Evolutionary conservation across 108 stramenopile species (phyloP), one percentile per base, ranked within the genome.

Genomic region (Epipyxis sp.): DNA sequence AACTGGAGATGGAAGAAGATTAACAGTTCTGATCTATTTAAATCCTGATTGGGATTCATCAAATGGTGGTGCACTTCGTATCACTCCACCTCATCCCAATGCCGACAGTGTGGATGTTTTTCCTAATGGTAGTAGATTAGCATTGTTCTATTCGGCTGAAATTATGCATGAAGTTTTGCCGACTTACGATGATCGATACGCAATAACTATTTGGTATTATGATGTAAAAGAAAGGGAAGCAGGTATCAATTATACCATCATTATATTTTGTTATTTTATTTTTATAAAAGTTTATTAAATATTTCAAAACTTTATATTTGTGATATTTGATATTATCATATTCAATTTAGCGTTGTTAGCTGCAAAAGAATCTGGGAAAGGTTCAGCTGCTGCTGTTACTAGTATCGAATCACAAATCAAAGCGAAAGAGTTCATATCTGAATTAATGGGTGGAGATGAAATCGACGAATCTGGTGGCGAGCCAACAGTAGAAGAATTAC

Each of bases 161-260:
- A 40, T 78, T 2, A 41, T 59, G 34, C 81, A 82, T 76, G 81
- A 82, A 72, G 81, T 82, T 20, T 37, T 54, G 1, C 76, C 81
- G 1, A 20, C 35, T 39, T 59, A 39, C 0, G 77, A 1, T 13
- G 10, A 34, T 34, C 76, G 81, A 25, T 27, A 32, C 57, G 76
- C 80, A 0, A 20, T 82, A 20, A 76, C 81, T 3, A 54, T 82
- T 35, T 82, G 81, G 81, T 82, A 59, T 77, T 82, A 82, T 77
- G 77, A 69, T 58, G 35, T 20, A 1, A 10, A 59, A 10, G 81
- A 82, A 76, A 59, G 81, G 20, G 46, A 6, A 50, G 13, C 13
- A 50, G 20, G 20, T 50, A 50, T 13, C 46, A 50, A 50, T 50
- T 20, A 20, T 50, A 20, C 20, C 20, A 50, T 13, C 20, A 50